Evolutionary conservation across 2,329 filamentous ascomycete species (phyloP), one percentile per base, ranked within the genome.

Genomic region (Aspergillus bombycis): DNA sequence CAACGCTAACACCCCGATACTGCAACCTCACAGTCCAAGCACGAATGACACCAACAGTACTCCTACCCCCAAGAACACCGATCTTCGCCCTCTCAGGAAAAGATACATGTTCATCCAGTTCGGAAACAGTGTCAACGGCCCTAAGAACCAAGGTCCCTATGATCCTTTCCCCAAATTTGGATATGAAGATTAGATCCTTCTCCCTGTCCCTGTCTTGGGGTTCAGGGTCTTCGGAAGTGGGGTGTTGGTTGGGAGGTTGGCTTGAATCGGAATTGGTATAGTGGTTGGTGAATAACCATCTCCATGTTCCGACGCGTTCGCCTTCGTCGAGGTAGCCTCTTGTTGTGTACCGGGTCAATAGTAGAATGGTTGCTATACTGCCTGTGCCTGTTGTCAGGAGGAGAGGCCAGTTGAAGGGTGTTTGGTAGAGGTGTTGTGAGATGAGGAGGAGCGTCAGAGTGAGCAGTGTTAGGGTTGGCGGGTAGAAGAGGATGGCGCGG

Each of bases 21-120:
- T 84, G 83, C 57, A 88, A 79, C 73, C 84, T 84, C 1, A 93
- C 91, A 2, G 92, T 94, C 93, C 93, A 97, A 1, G 91, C 93
- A 32, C 91, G 86, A 62, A 97, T 89, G 55, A 93, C 81, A 46
- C 66, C 69, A 28, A 46, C 12, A 1, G 1, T 48, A 23, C 7
- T 11, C 45, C 21, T 4, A 34, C 4, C 12, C 38, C 16, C 14
- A 38, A 38, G 5, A 16, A 16, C 32, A 4, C 14, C 34, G 7
- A 16, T 36, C 3, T 7, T 41, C 16, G 14, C 9, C 3, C 3
- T n/a, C 8, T n/a, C 7, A 1, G 38, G 19, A 16, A 8, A 1
- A 30, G 21, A 32, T 56, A 58, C 9, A 43, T 55, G 26, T 7
- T 19, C n/a, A 12, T 45, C 11, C 4, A 57, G 8, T 9, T n/a